Base-by-base conservation (phyloP, 805 yeast genomes). In the Saccharomycopsis amapae region DNA sequence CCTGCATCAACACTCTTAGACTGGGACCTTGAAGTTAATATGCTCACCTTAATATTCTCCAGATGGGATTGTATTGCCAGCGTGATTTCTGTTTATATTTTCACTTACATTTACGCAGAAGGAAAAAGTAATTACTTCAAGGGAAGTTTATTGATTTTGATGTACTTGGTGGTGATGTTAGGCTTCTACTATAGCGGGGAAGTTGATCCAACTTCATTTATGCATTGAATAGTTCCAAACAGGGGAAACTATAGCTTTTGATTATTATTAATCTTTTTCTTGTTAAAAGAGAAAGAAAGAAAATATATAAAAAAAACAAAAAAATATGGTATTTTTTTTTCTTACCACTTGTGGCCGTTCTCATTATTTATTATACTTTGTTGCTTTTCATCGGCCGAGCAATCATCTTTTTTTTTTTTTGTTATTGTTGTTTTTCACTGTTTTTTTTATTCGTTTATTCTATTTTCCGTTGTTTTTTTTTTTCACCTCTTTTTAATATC, bases 71-170 rank as follows among this genome's bases (percentile, higher is more conserved):
- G 90, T 42, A 75, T 88, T 54, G 95, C 95, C 1, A 77, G 86
- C 9, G 72, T 88, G 49, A 76, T 85, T 28, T 82, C 96, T 46
- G 93, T 90, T 46, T 86, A 87, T 51, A 67, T 93, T 63, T 90
- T 87, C 69, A 85, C 95, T 1, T 90, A 93, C 62, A 77, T 93
- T 46, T 93, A 93, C 62, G 95, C 96, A 0, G 98, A 93, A 60
- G 98, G 98, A 2, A 88, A 89, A 59, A 83, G 95, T 25, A 93
- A 93, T 61, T 93, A 93, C 62, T 90, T 93, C 73, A 93, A 93
- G 62, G 97, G 98, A 1, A 81, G 89, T 13, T 86, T 93, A 54
- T 67, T 90, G 59, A 77, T 90, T 10, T 72, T 93, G 52, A 72
- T 85, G 26, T 90, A 90, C 59, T 58, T 78, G 31, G 86, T 85